These are phyloP conservation scores for Nigrospora oryzae DNA, from an alignment of 2,329 filamentous ascomycete species.

Conservation along the genomic window DNA sequence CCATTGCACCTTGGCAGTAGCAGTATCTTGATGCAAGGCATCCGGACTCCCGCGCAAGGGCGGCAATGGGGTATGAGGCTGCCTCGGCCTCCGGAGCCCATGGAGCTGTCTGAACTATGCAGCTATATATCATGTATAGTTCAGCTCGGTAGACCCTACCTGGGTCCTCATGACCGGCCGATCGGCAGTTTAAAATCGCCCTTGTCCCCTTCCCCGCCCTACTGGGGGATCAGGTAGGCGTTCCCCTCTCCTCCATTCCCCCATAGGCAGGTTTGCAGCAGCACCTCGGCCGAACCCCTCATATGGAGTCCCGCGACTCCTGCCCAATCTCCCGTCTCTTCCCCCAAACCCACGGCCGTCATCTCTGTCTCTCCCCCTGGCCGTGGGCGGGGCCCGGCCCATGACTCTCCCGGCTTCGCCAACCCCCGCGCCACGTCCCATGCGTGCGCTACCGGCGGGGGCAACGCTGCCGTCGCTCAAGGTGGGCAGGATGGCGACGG, in stretches of 20 bases:
- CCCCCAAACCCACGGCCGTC: slow-evolving; percentile 32
- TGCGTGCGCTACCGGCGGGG: slow-evolving; percentile 43
- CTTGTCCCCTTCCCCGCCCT: slow-evolving; percentile 26
- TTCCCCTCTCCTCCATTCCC: slow-evolving; percentile 62
- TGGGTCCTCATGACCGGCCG: too few relatives aligned
- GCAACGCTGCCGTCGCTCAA: slow-evolving; percentile 66
- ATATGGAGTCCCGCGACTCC: slow-evolving; percentile 20
- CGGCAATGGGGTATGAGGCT: too few relatives aligned
- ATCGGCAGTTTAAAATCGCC: slow-evolving; percentile 4
- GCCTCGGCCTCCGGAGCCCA: too few relatives aligned
- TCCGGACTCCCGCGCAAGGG: too few relatives aligned
- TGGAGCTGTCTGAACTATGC: too few relatives aligned
- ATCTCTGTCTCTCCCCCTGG: slow-evolving; percentile 22
- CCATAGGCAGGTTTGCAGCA: slow-evolving; percentile 35
- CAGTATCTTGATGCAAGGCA: too few relatives aligned
- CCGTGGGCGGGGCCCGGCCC: slow-evolving; percentile 11
- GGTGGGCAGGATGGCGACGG: slow-evolving; percentile 72
- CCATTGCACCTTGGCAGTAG: too few relatives aligned
- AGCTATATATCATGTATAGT: too few relatives aligned
- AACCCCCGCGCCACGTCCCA: slow-evolving; percentile 29
- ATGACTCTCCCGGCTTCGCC: slow-evolving; percentile 23
- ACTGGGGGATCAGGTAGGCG: slow-evolving; percentile 44
- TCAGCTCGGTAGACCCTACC: too few relatives aligned
- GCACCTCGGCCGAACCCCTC: slow-evolving; percentile 25
- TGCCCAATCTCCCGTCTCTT: slow-evolving; percentile 25